A percentile compares a stretch with the other conserved stretches of the same genome.
Evolutionary conservation across 2,329 filamentous ascomycete species (phyloP).

Genomic region (Pseudogymnoascus sp.): DNA sequence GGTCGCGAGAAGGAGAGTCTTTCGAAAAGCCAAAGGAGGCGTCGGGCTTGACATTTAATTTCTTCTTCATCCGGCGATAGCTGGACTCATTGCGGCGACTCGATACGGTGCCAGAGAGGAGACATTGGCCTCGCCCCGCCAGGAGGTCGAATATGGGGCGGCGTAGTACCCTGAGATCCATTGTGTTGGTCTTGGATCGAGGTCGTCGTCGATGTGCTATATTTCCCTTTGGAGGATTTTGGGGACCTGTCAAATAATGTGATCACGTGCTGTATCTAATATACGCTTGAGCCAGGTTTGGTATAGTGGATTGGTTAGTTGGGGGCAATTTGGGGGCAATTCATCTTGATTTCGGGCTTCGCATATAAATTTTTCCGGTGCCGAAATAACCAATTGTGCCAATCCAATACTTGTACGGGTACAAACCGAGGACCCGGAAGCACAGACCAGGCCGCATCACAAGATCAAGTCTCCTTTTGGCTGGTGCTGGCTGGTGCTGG

Average conservation of each 20-base stretch:
- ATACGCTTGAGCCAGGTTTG: neutral
- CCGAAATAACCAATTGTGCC: neutral
- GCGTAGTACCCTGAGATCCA: slow-evolving; percentile 27
- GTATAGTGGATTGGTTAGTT: neutral
- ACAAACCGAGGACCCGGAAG: slow-evolving; percentile 1
- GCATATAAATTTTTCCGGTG: neutral
- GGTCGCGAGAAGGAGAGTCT: slow-evolving; percentile 32
- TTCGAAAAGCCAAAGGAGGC: slow-evolving; percentile 44
- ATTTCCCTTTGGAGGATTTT: slow-evolving; percentile 10
- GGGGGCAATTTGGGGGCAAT: too few species aligned
- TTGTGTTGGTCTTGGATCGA: slow-evolving; percentile 16
- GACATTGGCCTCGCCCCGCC: slow-evolving; percentile 22
- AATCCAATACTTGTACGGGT: neutral
- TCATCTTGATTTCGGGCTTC: neutral
- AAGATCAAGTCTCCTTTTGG: slow-evolving; percentile 10
- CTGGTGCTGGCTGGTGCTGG: neutral
- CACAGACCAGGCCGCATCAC: neutral
- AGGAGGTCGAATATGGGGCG: slow-evolving; percentile 25
- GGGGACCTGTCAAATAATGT: slow-evolving; percentile 1
- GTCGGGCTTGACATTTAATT: slow-evolving; percentile 50
- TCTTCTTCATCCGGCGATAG: slow-evolving; percentile 29
- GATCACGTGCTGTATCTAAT: neutral
- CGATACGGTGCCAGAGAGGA: slow-evolving; percentile 23
- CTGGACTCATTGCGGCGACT: slow-evolving; percentile 28
- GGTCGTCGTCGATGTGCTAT: slow-evolving; percentile 9